phyloP scores from a whole-genome alignment of 2,329 filamentous ascomycete species.

The Fusarium armeniacum region DNA sequence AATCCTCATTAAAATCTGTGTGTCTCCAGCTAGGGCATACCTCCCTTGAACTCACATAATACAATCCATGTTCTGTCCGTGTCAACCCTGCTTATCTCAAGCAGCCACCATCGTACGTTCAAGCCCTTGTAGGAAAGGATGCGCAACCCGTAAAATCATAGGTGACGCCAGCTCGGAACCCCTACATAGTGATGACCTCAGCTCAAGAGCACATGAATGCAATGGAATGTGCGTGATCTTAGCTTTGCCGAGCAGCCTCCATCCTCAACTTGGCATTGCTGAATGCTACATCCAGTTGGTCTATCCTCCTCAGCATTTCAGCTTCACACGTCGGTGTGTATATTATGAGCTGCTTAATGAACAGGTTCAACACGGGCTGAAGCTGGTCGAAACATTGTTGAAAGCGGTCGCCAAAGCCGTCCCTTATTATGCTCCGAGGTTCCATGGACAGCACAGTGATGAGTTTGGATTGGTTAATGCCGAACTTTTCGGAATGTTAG shows the following conservation, averaged over 20 bases:
- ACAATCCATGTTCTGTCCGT: conserved; percentile 13
- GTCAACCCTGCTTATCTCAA: conserved; percentile 23
- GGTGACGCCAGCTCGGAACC: conserved; percentile 12
- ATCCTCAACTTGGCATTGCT: conserved; percentile 8
- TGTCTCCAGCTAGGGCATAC: conserved; percentile 22
- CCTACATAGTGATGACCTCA: conserved; percentile 29
- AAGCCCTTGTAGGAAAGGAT: conserved; percentile 8
- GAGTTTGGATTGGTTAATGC: conserved; percentile 27
- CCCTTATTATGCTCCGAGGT: conserved; percentile 9
- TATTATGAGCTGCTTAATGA: conserved; percentile 15
- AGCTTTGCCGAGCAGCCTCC: conserved; percentile 1
- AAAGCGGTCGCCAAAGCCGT: conserved; percentile 29
- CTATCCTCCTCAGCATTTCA: conserved; percentile 31
- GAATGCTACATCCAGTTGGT: conserved; percentile 22
- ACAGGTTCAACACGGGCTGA: conserved; percentile 6
- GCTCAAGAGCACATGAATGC: neutral
- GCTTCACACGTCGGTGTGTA: conserved; percentile 18
- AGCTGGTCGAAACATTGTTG: conserved; percentile 28
- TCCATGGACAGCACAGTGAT: conserved; percentile 9
- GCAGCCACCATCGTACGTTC: conserved; percentile 13
- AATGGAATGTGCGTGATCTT: conserved; percentile 29
- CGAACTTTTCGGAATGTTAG: conserved; percentile 26
- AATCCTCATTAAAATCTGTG: conserved; percentile 6
- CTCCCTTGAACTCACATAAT: conserved; percentile 25
- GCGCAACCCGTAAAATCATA: neutral